Base-by-base conservation (phyloP, 2,329 filamentous ascomycete species). In the Scedosporium aurantiacum region DNA sequence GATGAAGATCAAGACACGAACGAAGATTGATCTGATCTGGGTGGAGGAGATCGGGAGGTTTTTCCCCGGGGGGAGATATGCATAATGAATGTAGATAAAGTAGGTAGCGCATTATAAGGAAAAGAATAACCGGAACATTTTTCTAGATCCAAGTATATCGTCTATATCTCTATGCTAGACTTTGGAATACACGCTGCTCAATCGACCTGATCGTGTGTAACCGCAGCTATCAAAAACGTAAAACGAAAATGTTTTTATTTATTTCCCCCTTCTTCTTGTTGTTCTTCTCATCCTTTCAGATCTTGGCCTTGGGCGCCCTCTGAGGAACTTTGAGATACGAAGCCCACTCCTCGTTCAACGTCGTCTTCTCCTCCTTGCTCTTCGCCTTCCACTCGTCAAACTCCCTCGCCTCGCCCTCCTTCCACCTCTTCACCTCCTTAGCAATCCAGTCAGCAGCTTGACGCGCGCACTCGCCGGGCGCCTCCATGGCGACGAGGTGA, bases 401-500 rank as follows among this genome's bases (percentile, higher is more conserved):
- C 60, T 75, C 76, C 32, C 73, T 72, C 72, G 87, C 80, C 66
- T 87, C 81, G 2, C 45, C 58, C 2, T 68, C 71, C 64, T 77
- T 74, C 83, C 85, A 89, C 28, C 76, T 71, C 50, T 73, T 70
- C 64, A 89, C 65, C 69, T 88, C 84, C n/a, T 69, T 67, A 0
- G 71, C 77, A 61, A 89, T 71, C 78, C 85, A 90, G 27, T 70
- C 69, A 0, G 80, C 81, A 0, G 82, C 79, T 18, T 81, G 72
- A 62, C 81, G 76, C 1, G 90, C 92, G 64, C 86, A 88, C 67
- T 83, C 78, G 2, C 68, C 75, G 0, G 89, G 88, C 45, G 82
- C 81, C 73, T 96, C 91, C 83, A 96, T 89, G 0, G 92, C 88
- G 28, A 97, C 83, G 50, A 97, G 73, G 72, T 97, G 93, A 0